phyloP scores from a whole-genome alignment of 164 flowering plant genomes.

The Nymphaea colorata region DNA sequence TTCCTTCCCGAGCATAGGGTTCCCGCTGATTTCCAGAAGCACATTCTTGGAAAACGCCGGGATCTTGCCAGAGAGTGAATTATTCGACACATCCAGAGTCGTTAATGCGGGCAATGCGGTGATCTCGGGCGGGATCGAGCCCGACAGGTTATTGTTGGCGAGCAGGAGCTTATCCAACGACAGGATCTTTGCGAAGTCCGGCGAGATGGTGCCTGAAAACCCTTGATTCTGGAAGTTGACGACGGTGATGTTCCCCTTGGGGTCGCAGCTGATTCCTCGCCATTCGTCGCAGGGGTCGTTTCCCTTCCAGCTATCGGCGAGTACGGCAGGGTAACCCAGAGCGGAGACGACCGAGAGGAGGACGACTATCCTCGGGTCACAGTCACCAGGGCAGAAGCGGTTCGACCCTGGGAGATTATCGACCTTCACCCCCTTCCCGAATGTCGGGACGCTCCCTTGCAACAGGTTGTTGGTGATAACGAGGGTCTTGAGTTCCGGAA shows the following conservation, averaged over 20 bases:
- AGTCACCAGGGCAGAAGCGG: slow-evolving; percentile 43
- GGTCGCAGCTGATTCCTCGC: slow-evolving; percentile 41
- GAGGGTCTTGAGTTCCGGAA: slow-evolving; percentile 34
- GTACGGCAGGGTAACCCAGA: slow-evolving; percentile 42
- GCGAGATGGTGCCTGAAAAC: slow-evolving; percentile 65
- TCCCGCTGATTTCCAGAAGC: slow-evolving; percentile 28
- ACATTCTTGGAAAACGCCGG: slow-evolving; percentile 39
- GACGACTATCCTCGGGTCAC: slow-evolving; percentile 44
- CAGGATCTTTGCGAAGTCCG: slow-evolving; percentile 27
- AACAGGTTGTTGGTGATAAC: slow-evolving; percentile 73
- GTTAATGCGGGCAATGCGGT: slow-evolving; percentile 29
- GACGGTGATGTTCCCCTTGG: slow-evolving; percentile 22
- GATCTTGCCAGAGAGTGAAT: slow-evolving; percentile 45
- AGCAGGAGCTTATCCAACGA: slow-evolving; percentile 40
- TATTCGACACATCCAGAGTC: slow-evolving; percentile 54
- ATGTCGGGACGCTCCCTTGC: slow-evolving; percentile 73
- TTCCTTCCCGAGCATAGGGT: slow-evolving; percentile 44
- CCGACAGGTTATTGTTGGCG: slow-evolving; percentile 45
- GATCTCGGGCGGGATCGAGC: slow-evolving; percentile 61
- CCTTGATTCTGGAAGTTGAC: slow-evolving; percentile 41
- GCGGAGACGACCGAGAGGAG: slow-evolving; percentile 43
- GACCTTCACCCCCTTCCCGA: slow-evolving; percentile 42
- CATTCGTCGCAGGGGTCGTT: slow-evolving; percentile 68
- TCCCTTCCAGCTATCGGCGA: slow-evolving; percentile 66
- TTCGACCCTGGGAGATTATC: slow-evolving; percentile 1